Base-by-base conservation (phyloP, 441 rosid genomes). In the Capsella rubella region DNA sequence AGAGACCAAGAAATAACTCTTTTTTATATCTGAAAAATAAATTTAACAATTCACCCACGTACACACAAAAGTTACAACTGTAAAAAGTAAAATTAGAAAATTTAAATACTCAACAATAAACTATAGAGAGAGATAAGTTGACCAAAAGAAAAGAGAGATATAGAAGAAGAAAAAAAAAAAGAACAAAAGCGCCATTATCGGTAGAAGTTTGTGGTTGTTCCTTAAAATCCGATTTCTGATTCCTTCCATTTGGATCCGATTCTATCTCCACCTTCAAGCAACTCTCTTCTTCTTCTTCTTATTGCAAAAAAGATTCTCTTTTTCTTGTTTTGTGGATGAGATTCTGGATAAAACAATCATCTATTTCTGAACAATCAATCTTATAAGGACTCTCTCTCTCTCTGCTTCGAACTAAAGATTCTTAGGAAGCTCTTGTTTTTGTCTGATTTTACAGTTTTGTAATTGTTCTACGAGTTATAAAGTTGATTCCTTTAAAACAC, bases 151-250 rank as follows among this genome's bases (percentile, higher is more conserved):
- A 18, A 18, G 25, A 21, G 25, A 21, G 25, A 31, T 6, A 29
- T 29, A 29, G 32, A 29, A 31, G 6, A 34, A 34, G 8, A 34
- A 34, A 7, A 34, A 34, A 34, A 8, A 34, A 35, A 35, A 25
- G 5, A 52, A 25, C 45, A 21, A 63, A 74, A 49, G 77, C 67
- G 76, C 6, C 67, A 76, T 69, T 69, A 72, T 69, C 77, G 81
- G 2, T 27, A 69, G 66, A 64, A 70, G 37, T 29, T 21, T 46
- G 81, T 73, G 82, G 85, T 76, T 70, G 27, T 70, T 77, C 75
- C 75, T 77, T 32, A 32, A 73, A 53, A 49, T 50, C 34, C 61
- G 74, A 55, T 74, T 21, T 50, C 6, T 57, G 65, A 57, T 67
- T 56, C 35, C 34, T 64, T 59, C 42, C 28, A 27, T 69, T 57